Evolutionary conservation across 2,329 filamentous ascomycete species (phyloP).

Genomic region (Nothopassalora personata): DNA sequence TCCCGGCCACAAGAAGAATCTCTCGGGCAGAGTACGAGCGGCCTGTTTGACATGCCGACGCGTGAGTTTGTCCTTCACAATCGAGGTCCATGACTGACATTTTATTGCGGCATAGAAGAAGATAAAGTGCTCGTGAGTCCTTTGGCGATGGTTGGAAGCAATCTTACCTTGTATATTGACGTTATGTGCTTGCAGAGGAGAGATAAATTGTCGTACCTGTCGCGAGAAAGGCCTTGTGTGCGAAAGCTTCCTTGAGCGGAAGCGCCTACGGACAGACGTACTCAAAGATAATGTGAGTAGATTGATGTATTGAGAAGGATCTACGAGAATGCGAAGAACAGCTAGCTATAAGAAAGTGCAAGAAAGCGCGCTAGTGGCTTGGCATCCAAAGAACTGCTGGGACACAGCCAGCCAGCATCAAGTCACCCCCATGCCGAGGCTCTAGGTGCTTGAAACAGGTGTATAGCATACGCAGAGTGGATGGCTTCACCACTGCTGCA

Average conservation of each 20-base stretch:
- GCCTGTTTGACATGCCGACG: conserved; percentile 25
- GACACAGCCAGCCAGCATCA: too few species aligned
- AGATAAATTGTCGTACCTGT: conserved; percentile 21
- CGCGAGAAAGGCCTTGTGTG: conserved; percentile 23
- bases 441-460: too few species aligned
- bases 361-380: too few species aligned
- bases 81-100: neutral
- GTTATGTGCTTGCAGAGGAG: conserved; percentile 10
- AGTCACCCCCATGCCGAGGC: too few species aligned
- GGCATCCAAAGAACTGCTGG: too few species aligned
- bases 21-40: conserved; percentile 25
- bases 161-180: neutral
- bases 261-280: conserved; percentile 15
- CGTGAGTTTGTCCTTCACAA: neutral
- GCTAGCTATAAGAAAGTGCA: too few species aligned
- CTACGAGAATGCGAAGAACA: too few species aligned
- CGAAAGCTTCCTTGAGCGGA: conserved; percentile 22
- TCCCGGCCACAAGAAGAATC: conserved; percentile 26
- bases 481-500: too few species aligned
- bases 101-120: conserved; percentile 13
- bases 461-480: too few species aligned
- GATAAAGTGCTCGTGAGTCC: conserved; percentile 19
- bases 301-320: too few species aligned
- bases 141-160: neutral
- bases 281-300: too few species aligned